Evolutionary conservation across 345 rosid species (phyloP), one percentile per base, ranked within the genome.

Genomic region (Populus alba): DNA sequence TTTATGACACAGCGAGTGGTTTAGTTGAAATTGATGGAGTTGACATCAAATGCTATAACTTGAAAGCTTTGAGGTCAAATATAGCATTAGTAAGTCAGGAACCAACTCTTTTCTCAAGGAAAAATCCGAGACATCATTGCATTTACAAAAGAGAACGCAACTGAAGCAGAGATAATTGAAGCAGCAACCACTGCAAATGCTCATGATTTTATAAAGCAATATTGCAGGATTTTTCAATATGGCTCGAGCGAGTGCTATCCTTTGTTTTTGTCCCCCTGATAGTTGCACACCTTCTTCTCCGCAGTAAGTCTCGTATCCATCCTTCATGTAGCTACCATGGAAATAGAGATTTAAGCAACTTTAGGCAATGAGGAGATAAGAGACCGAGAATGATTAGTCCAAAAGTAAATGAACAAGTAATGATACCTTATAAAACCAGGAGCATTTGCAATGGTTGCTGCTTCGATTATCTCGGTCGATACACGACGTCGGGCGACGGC

Each of bases 381-480:
- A 70, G 6, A 37, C 39, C 7, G 23, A 55, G 61, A 22, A 55
- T 2, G 8, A 8, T 7, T 8, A 55, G 22, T 8, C 8, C 22
- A 7, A 55, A 22, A 2, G 22, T 20, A 55, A 20, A 7, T 55
- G 1, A 20, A 7, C 18, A 55, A 7, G 61, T 20, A 6, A 7
- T 20, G 22, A 0, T n/a, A 55, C 61, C 61, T 55, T 18, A 85
- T 81, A 79, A 83, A 87, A 18, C 73, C 59, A 65, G 78, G 87
- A 5, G 84, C 87, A 68, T 84, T 83, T n/a, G 89, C 83, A 27
- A 78, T 73, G 78, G 75, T 76, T n/a, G 87, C 80, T 27, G 83
- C 84, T 25, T 10, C 66, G 16, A 69, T 51, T 27, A 83, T 47
- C 53, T n/a, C n/a, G n/a, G n/a, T n/a, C n/a, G n/a, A n/a, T n/a